These are phyloP conservation scores for Punctularia strigosozonata DNA, from an alignment of 768 basidiomycete species.

Conservation along the genomic window DNA sequence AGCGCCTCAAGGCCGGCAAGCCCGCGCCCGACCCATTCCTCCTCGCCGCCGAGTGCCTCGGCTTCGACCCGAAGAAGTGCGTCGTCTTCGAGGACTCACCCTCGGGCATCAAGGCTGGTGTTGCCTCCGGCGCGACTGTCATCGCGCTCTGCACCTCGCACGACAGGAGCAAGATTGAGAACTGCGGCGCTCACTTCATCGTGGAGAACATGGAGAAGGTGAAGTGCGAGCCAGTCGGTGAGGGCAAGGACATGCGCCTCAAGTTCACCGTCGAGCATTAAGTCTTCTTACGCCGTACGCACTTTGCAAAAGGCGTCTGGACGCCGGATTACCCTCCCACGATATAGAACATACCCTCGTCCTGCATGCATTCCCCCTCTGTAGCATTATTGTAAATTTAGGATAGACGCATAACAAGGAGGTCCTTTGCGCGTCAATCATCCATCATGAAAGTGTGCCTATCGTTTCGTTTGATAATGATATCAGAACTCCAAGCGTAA, in stretches of 20 bases:
- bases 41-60: constrained; percentile 47
- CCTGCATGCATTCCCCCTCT: too few relatives aligned
- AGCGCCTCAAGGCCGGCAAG: constrained; percentile 55
- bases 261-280: constrained; percentile 27
- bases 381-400: too few relatives aligned
- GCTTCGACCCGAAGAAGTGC: constrained; percentile 44
- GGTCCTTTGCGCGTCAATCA: too few relatives aligned
- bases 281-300: too few relatives aligned
- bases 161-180: constrained; percentile 38
- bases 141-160: constrained; percentile 72
- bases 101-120: constrained; percentile 53
- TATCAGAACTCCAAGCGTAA: too few relatives aligned
- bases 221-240: constrained; percentile 25
- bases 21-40: constrained; percentile 55
- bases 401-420: too few relatives aligned
- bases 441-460: too few relatives aligned
- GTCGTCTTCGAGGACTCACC: constrained; percentile 74
- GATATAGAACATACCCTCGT: too few relatives aligned
- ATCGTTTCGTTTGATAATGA: too few relatives aligned
- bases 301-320: too few relatives aligned
- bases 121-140: constrained; percentile 62
- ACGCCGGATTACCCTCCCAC: too few relatives aligned
- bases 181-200: constrained; percentile 44
- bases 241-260: constrained; percentile 22
- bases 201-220: constrained; percentile 45